These are phyloP conservation scores for Isabelozyma pseudorhagii DNA, from an alignment of 805 yeast species.

Conservation along the genomic window DNA sequence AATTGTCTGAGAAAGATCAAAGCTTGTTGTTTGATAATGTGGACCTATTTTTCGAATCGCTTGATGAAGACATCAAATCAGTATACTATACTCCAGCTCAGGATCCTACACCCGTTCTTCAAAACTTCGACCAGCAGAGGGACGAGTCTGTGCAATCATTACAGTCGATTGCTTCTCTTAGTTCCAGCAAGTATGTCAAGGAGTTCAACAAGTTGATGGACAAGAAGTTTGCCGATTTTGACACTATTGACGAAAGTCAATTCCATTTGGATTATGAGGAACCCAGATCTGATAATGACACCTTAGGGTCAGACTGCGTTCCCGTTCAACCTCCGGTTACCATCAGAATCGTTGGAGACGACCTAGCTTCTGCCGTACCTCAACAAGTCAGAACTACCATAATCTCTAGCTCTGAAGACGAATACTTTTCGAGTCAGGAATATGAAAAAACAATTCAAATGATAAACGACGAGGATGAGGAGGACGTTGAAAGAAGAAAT, in stretches of 20 bases:
- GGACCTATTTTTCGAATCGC: not conserved
- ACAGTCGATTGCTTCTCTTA: constrained; percentile 20
- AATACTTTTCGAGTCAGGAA: constrained; percentile 31
- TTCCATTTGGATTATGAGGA: not conserved
- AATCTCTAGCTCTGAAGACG: constrained; percentile 26
- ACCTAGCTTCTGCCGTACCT: not conserved
- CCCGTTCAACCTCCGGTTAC: not conserved
- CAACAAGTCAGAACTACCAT: not conserved
- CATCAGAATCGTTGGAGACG: constrained; percentile 3
- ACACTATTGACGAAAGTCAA: constrained; percentile 1
- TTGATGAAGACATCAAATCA: constrained; percentile 2
- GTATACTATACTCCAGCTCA: not conserved
- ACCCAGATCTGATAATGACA: not conserved
- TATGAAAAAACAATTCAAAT: constrained; percentile 9
- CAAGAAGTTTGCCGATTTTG: constrained; percentile 6
- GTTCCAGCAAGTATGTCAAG: constrained; percentile 22
- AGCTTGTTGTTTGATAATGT: not conserved
- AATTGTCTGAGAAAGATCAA: not conserved
- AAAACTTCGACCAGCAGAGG: not conserved
- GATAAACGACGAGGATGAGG: not conserved
- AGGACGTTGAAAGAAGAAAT: not conserved
- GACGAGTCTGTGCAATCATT: constrained; percentile 1
- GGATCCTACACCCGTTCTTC: not conserved
- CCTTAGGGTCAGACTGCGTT: not conserved
- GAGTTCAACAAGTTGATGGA: constrained; percentile 28